Evolutionary conservation across 2,329 filamentous ascomycete species (phyloP).

Genomic region (Coniella lustricola): DNA sequence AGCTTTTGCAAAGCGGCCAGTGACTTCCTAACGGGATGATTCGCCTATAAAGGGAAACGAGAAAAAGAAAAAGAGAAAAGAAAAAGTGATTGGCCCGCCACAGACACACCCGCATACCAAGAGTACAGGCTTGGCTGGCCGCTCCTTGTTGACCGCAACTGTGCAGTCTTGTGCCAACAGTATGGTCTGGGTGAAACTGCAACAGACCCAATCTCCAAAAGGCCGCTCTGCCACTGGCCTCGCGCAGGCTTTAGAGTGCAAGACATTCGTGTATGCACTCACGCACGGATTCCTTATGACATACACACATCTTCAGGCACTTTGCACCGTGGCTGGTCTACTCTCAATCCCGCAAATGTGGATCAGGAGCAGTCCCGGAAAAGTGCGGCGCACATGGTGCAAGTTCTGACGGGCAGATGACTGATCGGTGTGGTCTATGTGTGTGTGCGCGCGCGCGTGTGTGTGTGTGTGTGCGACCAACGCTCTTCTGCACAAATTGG

Average conservation of each 20-base stretch:
- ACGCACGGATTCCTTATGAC: not conserved
- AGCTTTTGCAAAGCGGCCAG: slow-evolving; percentile 10
- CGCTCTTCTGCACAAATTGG: not conserved
- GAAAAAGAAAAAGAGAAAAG: not conserved
- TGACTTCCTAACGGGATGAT: slow-evolving; percentile 1
- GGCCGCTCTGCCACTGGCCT: slow-evolving; percentile 9
- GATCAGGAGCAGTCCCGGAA: slow-evolving; percentile 9
- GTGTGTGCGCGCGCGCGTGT: too few relatives aligned
- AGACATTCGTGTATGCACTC: slow-evolving; percentile 1
- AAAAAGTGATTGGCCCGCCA: not conserved
- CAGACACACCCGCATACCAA: not conserved
- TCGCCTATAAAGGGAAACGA: not conserved
- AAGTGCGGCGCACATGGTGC: not conserved
- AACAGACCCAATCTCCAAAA: not conserved
- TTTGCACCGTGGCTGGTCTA: not conserved
- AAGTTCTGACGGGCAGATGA: not conserved
- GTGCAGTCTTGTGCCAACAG: too few relatives aligned
- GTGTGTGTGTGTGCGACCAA: not conserved
- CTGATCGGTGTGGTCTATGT: not conserved
- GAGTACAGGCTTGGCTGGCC: slow-evolving; percentile 1
- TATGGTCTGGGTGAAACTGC: not conserved
- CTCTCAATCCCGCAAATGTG: slow-evolving; percentile 8
- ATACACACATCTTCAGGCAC: not conserved
- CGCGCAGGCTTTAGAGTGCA: not conserved
- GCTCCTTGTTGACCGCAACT: slow-evolving; percentile 8